phyloP scores from a whole-genome alignment of 2,329 filamentous ascomycete species.

The Stenocarpella maydis region DNA sequence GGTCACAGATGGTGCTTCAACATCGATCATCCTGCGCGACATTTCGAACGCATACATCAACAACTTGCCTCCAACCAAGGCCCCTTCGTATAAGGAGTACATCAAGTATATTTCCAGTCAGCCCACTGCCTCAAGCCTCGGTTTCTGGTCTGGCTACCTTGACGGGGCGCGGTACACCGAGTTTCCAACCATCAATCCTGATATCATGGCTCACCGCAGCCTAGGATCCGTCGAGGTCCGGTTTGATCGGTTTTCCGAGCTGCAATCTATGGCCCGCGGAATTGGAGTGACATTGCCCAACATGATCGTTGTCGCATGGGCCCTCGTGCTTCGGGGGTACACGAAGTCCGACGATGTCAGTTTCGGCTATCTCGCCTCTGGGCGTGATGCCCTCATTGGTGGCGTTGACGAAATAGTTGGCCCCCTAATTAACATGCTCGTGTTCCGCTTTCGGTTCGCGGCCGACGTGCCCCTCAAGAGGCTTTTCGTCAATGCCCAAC shows the following conservation, averaged over 20 bases:
- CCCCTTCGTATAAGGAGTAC: conserved; percentile 1
- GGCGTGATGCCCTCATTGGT: background rate
- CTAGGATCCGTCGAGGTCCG: background rate
- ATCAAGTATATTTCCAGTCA: conserved; percentile 6
- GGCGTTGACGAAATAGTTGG: background rate
- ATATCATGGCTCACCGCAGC: background rate
- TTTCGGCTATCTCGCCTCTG: conserved; percentile 38
- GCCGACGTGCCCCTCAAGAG: background rate
- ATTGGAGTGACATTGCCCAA: conserved; percentile 39
- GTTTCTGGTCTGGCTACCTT: conserved; percentile 36
- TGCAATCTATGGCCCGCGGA: conserved; percentile 24
- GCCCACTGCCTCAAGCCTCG: background rate
- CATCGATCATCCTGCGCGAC: conserved; percentile 38
- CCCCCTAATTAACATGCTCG: conserved; percentile 6
- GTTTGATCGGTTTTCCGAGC: background rate
- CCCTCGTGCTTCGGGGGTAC: conserved; percentile 38
- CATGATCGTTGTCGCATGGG: conserved; percentile 41
- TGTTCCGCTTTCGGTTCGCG: background rate
- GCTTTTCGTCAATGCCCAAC: background rate
- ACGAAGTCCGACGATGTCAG: conserved; percentile 38
- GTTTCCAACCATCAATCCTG: background rate
- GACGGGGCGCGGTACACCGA: conserved; percentile 23
- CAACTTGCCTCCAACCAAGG: background rate
- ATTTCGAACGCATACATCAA: background rate
- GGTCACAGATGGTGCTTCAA: conserved; percentile 39